Conservation (phyloP, 2,329 filamentous ascomycete genomes). For the Chrysosporium keratinophilum region DNA sequence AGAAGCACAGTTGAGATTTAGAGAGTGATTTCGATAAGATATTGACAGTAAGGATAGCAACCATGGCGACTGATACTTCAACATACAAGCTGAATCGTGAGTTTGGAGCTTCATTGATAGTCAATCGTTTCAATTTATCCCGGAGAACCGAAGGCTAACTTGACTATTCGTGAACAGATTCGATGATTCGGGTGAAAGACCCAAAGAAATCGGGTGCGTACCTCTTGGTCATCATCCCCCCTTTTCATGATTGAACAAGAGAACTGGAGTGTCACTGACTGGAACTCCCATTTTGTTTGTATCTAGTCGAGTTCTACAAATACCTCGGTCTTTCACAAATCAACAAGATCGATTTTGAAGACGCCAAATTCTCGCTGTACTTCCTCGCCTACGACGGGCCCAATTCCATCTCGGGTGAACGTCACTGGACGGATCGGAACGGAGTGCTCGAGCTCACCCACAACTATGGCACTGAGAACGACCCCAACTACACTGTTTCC, state of each 20-base stretch:
- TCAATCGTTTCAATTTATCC: not conserved
- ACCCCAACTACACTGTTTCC: slow-evolving; percentile 66
- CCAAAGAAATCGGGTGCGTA: slow-evolving; percentile 61
- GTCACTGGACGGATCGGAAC: slow-evolving; percentile 70
- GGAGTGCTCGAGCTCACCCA: slow-evolving; percentile 78
- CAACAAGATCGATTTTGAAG: slow-evolving; percentile 69
- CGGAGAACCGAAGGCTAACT: slow-evolving; percentile 16
- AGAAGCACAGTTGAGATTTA: too few relatives aligned
- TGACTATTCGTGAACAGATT: slow-evolving; percentile 24
- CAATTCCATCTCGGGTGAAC: slow-evolving; percentile 60
- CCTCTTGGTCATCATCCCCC: too few relatives aligned
- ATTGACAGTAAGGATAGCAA: not conserved
- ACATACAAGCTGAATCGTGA: slow-evolving; percentile 57
- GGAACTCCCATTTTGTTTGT: not conserved
- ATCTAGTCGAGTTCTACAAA: slow-evolving; percentile 77
- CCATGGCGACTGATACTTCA: slow-evolving; percentile 46
- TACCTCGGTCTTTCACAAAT: slow-evolving; percentile 79
- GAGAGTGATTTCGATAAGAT: too few relatives aligned
- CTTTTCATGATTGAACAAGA: not conserved
- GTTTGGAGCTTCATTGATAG: slow-evolving; percentile 26
- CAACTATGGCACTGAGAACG: slow-evolving; percentile 80
- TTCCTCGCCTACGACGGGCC: slow-evolving; percentile 83
- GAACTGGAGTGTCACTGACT: not conserved
- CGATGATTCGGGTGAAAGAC: slow-evolving; percentile 88
- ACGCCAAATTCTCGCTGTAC: slow-evolving; percentile 89